Evolutionary conservation across 2,329 filamentous ascomycete species (phyloP).

Genomic region (Dichotomopilus funicola): DNA sequence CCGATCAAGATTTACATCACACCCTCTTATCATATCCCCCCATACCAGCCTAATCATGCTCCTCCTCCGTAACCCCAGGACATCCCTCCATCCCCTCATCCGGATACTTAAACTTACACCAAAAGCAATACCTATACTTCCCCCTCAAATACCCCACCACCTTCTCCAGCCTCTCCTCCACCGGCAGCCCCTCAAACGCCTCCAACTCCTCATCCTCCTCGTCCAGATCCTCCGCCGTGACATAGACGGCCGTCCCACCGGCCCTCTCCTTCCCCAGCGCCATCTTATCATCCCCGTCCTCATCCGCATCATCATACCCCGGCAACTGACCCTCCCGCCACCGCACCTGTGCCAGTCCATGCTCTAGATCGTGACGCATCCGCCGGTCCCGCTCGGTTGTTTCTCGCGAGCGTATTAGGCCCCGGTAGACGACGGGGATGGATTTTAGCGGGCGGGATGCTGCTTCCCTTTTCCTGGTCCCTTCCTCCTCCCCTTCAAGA

Average conservation of each 20-base stretch:
- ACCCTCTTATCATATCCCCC: too few relatives aligned
- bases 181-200: constrained; percentile 65
- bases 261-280: constrained; percentile 55
- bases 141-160: constrained; percentile 65
- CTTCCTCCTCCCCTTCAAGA: constrained; percentile 13
- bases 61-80: constrained; percentile 80
- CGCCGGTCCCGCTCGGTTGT: constrained; percentile 62
- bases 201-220: constrained; percentile 76
- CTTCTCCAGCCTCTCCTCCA: constrained; percentile 58
- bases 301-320: constrained; percentile 58
- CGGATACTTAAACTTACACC: constrained; percentile 83
- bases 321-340: constrained; percentile 49
- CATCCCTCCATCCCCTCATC: constrained; percentile 75
- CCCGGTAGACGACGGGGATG: constrained; percentile 74
- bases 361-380: constrained; percentile 59
- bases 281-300: constrained; percentile 65
- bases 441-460: constrained; percentile 49
- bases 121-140: constrained; percentile 81
- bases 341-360: constrained; percentile 41
- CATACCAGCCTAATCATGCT: constrained; percentile 62
- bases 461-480: constrained; percentile 9
- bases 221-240: constrained; percentile 62
- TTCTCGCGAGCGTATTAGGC: constrained; percentile 62
- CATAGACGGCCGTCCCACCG: constrained; percentile 43
- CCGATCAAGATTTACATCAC: too few relatives aligned